Conservation (phyloP, 306 rosid species). For the Cyclanthera cordifolia region DNA sequence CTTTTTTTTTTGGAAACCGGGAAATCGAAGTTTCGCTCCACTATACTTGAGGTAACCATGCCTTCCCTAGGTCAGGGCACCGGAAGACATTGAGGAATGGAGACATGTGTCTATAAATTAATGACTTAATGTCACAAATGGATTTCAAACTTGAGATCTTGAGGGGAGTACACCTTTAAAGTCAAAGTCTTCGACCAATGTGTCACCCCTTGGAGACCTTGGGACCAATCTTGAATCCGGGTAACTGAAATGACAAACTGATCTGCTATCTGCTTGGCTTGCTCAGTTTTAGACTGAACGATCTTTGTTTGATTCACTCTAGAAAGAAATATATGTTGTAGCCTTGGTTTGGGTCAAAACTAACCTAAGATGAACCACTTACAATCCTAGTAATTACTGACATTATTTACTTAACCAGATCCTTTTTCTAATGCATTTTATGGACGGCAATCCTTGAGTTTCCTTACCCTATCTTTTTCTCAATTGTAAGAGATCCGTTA, state of each 20-base stretch:
- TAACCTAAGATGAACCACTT: background rate
- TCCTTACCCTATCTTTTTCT: background rate
- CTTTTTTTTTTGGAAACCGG: too few relatives aligned
- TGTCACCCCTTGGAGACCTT: too few relatives aligned
- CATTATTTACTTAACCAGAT: background rate
- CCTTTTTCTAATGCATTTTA: background rate
- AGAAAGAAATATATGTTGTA: background rate
- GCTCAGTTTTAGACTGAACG: background rate
- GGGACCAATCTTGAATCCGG: background rate
- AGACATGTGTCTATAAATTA: too few relatives aligned
- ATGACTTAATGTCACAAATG: too few relatives aligned
- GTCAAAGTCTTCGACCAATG: too few relatives aligned
- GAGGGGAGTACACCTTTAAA: too few relatives aligned
- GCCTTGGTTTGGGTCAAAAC: background rate
- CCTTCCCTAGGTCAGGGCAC: too few relatives aligned
- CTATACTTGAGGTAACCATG: too few relatives aligned
- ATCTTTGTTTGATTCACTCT: background rate
- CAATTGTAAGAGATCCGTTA: too few relatives aligned
- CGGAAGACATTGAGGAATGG: too few relatives aligned
- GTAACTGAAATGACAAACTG: background rate
- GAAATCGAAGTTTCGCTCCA: too few relatives aligned
- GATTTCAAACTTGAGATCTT: too few relatives aligned
- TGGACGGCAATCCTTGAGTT: background rate
- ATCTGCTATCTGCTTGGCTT: background rate
- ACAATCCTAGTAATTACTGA: background rate